Evolutionary conservation across 345 rosid genomes (phyloP), one percentile per base, ranked within the genome.

Genomic region (Mallotus nudiflorus): DNA sequence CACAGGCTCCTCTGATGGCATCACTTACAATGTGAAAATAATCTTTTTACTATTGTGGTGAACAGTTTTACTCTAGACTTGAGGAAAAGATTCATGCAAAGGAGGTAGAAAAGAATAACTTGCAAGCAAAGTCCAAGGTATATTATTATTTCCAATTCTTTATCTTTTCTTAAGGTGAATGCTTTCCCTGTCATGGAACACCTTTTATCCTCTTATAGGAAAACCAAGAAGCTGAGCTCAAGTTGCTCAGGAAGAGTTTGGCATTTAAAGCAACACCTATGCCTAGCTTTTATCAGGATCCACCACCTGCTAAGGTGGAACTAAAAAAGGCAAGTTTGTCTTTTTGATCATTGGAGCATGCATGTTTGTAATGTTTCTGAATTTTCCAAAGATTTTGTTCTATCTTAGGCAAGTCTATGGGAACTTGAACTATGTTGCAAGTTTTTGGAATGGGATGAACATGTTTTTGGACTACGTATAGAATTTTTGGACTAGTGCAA

Each of bases 271-370:
- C 99, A 61, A 92, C 97, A 46, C 99, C 99, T 10, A 89, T 96
- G 98, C 98, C 99, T 16, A 88, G 78, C 78, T 96, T 96, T 87
- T 96, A 96, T 77, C 98, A 88, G 83, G 99, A 91, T 77, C 99
- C 99, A 80, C 72, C 87, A 56, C 95, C 98, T 25, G 85, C 93
- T 42, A 92, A 88, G 84, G 67, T 77, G 44, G 97, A 92, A 85
- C 81, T 96, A 68, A 92, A 92, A 82, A 96, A 96, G 97, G 99
- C 85, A 80, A 70, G 57, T 60, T 57, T 39, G 62, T 71, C 46
- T 54, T 53, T 75, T 19, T 59, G 64, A 39, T 81, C 46, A 20
- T 27, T 63, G 42, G n/a, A 46, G 15, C 31, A 9, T 45, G 49
- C 49, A 54, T 63, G 40, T 46, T 55, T 59, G 63, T 9, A 16